Evolutionary conservation across 2,329 filamentous ascomycete genomes (phyloP), one percentile per base, ranked within the genome.

Genomic region (Scytalidium lignicola): DNA sequence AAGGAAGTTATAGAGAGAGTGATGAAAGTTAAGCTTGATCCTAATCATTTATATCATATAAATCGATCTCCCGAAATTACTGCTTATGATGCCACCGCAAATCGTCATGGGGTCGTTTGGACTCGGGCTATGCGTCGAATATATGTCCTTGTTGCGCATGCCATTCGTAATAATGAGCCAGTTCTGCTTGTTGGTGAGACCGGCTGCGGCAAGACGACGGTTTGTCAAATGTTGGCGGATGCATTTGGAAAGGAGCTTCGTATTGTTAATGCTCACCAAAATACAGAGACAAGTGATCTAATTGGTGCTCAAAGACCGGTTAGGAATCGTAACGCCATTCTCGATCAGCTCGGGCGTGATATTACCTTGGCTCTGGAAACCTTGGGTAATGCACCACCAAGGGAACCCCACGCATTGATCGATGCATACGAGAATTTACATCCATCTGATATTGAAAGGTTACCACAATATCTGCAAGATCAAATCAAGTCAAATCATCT

Each of bases 181-280:
- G 89, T 99, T 2, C 75, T 99, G 18, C 76, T 99, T 4, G 90
- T 99, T 12, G 93, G 93, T 53, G 95, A 99, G 65, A 99, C 93
- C 17, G 93, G 93, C 5, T 97, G 92, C 62, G 93, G 95, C 52
- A 99, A 99, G 71, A 99, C 93, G 0, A 96, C 92, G 2, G 88
- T 99, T 6, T 95, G 90, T 58, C 93, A 99, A 65, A 79, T 96
- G 63, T 78, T 97, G 47, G 90, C 93, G 2, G 86, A 95, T 61
- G 86, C 88, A 3, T 78, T 89, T 54, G 74, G 76, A 15, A 90
- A 86, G 60, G 74, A 88, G 54, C 73, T 99, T 37, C 84, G 91
- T 57, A 93, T 92, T 58, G 86, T 99, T 62, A 99, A 99, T 64
- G 93, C 95, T 2, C 95, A 99, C 67, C 92, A 97, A 58, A 99